Base-by-base conservation (phyloP, 2,329 filamentous ascomycete species). In the Pezicula radicicola region DNA sequence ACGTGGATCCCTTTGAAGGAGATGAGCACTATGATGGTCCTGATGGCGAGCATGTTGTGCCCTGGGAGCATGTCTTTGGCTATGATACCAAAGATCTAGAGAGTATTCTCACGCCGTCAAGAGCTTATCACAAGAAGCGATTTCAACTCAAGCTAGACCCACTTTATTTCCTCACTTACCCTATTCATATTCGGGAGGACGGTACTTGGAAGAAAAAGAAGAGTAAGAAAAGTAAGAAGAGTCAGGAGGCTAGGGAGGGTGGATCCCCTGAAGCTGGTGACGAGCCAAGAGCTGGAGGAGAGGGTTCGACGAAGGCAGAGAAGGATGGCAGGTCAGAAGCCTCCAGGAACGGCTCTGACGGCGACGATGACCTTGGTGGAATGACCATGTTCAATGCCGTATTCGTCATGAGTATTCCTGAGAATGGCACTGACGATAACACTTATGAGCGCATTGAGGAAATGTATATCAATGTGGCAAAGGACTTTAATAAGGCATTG, bases 301-400 rank as follows among this genome's bases (percentile, higher is more conserved):
- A 49, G 2, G 50, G 40, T 33, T 33, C 12, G 12, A 13, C 30
- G 25, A 57, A 60, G 16, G 70, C 70, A 16, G 60, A 64, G 18
- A 54, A 55, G 6, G 63, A 62, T 28, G 56, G 58, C 15, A 57
- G 61, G 36, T 57, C n/a, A 58, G 19, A 45, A 28, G 21, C 15
- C 42, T 57, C 33, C 12, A 37, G 45, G 40, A 52, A 44, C 12
- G 47, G 51, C 18, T 60, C 54, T 3, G 63, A 65, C 10, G 57
- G 63, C 35, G 60, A 57, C 13, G 63, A 62, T 35, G 63, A 64
- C 52, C 41, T 55, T 56, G 59, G 61, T 42, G 61, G 57, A 16
- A 92, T 97, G 89, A 91, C 87, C 56, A 97, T 97, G 93, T 99
- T 99, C 72, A 96, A 97, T 68, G 81, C 97, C 10, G 91, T 97